Conservation (phyloP, 768 basidiomycete genomes). For the Termitomyces sp. region DNA sequence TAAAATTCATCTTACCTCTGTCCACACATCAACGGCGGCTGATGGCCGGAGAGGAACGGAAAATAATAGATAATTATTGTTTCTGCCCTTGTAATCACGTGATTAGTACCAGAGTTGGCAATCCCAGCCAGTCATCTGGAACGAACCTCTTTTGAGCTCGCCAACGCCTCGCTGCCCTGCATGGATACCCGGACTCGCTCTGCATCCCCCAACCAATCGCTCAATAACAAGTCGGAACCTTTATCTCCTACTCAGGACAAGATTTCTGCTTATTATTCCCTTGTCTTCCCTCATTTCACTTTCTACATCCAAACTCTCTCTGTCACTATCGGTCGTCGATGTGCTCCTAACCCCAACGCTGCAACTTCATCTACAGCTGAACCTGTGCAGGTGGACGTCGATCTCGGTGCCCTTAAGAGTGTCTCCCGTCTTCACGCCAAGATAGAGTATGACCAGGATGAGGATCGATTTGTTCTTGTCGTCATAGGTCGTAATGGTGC, state of each 20-base stretch:
- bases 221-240: constrained; percentile 22
- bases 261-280: constrained; percentile 90
- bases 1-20: not conserved
- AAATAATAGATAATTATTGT: constrained; percentile 1
- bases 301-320: constrained; percentile 96
- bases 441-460: constrained; percentile 90
- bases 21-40: not conserved
- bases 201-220: constrained; percentile 27
- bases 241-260: constrained; percentile 52
- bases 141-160: constrained; percentile 14
- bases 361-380: constrained; percentile 57
- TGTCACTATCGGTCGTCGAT: constrained; percentile 90
- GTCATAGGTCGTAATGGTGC: constrained; percentile 97
- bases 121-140: constrained; percentile 5
- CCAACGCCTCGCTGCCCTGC: constrained; percentile 11
- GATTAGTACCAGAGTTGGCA: constrained; percentile 9
- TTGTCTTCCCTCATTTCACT: constrained; percentile 90
- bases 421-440: constrained; percentile 96
- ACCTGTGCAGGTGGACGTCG: constrained; percentile 66
- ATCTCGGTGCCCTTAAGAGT: constrained; percentile 94
- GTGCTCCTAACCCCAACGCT: constrained; percentile 46
- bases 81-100: constrained; percentile 7
- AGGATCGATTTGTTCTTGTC: constrained; percentile 81
- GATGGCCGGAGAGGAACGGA: not conserved
- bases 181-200: constrained; percentile 43